Conservation (phyloP, 768 basidiomycete genomes). For the Hygrocybe coccinea region DNA sequence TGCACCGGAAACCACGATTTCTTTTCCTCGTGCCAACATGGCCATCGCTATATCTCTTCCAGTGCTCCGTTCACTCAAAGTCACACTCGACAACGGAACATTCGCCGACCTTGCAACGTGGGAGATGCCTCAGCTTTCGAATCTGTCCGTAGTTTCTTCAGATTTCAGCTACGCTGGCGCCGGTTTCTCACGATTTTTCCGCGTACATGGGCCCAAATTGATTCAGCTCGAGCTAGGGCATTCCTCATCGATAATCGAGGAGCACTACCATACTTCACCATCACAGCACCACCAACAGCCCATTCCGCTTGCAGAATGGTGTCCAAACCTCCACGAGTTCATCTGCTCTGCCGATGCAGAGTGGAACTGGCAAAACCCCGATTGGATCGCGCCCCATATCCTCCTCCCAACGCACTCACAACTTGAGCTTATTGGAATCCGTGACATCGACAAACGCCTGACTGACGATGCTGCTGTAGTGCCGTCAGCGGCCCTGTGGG, state of each 20-base stretch:
- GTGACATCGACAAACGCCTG: conserved; percentile 64
- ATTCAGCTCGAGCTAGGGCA: conserved; percentile 69
- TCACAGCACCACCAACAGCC: conserved; percentile 22
- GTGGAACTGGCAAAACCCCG: conserved; percentile 75
- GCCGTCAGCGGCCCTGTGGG: conserved; percentile 19
- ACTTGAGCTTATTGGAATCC: conserved; percentile 63
- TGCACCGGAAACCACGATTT: conserved; percentile 12
- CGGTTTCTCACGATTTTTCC: conserved; percentile 64
- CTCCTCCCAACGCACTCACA: conserved; percentile 60
- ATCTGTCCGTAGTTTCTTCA: conserved; percentile 63
- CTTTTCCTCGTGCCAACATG: conserved; percentile 12
- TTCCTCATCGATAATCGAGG: conserved; percentile 59
- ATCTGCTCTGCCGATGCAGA: conserved; percentile 74
- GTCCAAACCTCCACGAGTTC: conserved; percentile 63
- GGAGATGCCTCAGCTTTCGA: conserved; percentile 58
- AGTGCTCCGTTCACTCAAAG: conserved; percentile 60
- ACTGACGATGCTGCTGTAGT: conserved; percentile 38
- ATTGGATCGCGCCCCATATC: conserved; percentile 77
- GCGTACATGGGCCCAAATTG: conserved; percentile 57
- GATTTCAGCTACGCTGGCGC: conserved; percentile 66
- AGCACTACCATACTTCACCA: conserved; percentile 56
- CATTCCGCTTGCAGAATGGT: conserved; percentile 60
- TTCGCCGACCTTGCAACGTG: conserved; percentile 63
- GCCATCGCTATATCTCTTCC: conserved; percentile 47
- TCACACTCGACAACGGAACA: conserved; percentile 66